Conservation (phyloP, 2,329 filamentous ascomycete genomes). For the Didymellaceae sp. region DNA sequence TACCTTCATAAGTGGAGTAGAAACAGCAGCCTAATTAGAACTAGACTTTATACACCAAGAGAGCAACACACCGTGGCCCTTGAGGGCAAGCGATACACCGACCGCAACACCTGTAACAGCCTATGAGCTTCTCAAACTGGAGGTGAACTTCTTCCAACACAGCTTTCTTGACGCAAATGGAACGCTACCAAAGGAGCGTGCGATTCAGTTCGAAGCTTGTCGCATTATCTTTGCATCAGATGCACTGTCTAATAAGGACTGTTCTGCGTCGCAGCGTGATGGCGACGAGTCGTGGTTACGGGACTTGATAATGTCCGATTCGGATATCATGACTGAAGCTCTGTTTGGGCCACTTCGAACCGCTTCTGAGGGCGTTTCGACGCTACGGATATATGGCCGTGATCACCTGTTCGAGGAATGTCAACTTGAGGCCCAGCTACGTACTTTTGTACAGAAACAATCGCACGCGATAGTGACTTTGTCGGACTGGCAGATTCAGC, state of each 20-base stretch:
- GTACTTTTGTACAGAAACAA: constrained; percentile 17
- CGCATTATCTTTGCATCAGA: constrained; percentile 33
- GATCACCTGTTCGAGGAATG: constrained; percentile 29
- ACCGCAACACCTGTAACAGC: constrained; percentile 29
- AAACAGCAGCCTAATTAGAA: too few relatives aligned
- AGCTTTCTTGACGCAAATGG: constrained; percentile 21
- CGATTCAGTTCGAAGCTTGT: constrained; percentile 34
- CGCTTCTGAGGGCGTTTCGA: constrained; percentile 1
- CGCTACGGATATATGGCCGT: neutral
- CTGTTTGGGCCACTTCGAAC: constrained; percentile 28
- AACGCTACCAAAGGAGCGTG: constrained; percentile 21
- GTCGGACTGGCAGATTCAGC: constrained; percentile 19
- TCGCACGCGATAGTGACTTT: neutral
- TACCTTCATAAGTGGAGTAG: neutral
- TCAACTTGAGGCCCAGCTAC: constrained; percentile 27
- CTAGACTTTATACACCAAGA: constrained; percentile 30
- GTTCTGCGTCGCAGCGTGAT: neutral
- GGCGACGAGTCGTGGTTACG: constrained; percentile 24
- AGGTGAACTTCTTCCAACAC: constrained; percentile 29
- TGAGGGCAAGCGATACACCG: constrained; percentile 26
- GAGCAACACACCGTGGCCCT: constrained; percentile 25
- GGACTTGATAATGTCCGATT: constrained; percentile 32
- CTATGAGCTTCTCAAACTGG: constrained; percentile 30
- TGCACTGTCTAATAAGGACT: constrained; percentile 1
- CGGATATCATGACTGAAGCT: constrained; percentile 20